These are phyloP conservation scores for Penicillium sp. DNA, from an alignment of 2,329 filamentous ascomycete species.

Conservation along the genomic window DNA sequence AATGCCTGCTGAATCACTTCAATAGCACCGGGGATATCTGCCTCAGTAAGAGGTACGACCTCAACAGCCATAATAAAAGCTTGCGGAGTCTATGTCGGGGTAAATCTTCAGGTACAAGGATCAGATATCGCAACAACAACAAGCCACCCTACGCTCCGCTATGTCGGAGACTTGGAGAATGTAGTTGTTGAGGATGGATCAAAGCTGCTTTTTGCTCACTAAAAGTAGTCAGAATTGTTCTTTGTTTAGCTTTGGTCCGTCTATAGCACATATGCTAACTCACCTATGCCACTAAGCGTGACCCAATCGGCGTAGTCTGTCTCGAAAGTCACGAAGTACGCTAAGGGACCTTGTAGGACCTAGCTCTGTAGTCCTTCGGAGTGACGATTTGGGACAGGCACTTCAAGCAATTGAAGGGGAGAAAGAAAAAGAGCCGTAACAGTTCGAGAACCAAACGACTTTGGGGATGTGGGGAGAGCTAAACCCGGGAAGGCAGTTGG, in stretches of 20 bases:
- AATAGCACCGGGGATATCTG: conserved; percentile 64
- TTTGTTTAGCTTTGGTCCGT: neutral
- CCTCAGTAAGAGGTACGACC: conserved; percentile 56
- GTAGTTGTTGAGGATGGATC: neutral
- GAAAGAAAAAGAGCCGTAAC: neutral
- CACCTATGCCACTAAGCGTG: neutral
- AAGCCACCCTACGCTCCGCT: neutral
- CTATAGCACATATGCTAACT: neutral
- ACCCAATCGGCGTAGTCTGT: neutral
- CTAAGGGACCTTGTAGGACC: neutral
- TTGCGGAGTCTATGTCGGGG: neutral
- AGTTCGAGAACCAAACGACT: neutral
- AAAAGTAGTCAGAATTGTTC: neutral
- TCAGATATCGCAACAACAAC: neutral
- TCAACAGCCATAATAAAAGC: conserved; percentile 51
- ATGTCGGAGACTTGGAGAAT: neutral
- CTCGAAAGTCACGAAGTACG: neutral
- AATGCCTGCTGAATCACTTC: conserved; percentile 67
- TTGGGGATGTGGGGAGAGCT: conserved; percentile 17
- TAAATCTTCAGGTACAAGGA: neutral
- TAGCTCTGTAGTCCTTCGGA: neutral
- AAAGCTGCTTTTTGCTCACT: neutral
- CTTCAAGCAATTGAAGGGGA: neutral
- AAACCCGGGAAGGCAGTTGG: conserved; percentile 25
- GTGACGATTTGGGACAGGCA: neutral